These are phyloP conservation scores for Kwoniella botswanensis DNA, from an alignment of 768 basidiomycete species.

Conservation along the genomic window DNA sequence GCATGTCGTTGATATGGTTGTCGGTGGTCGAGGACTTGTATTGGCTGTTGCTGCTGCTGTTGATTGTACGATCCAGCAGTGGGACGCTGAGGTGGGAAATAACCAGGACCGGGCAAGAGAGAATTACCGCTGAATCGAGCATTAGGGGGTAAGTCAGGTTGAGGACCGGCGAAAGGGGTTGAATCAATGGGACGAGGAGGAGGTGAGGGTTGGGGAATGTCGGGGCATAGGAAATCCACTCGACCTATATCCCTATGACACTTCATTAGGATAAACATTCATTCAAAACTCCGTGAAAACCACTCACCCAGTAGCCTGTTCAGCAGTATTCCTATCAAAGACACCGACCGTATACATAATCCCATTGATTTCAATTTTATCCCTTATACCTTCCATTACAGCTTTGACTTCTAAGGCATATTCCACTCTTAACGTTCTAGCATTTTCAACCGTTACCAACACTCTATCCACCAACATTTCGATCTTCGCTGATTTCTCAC, in stretches of 20 bases:
- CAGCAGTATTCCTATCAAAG: conserved; percentile 38
- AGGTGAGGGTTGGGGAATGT: conserved; percentile 7
- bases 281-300: not conserved
- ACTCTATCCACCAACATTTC: conserved; percentile 65
- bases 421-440: conserved; percentile 71
- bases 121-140: conserved; percentile 3
- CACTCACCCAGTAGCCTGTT: conserved; percentile 52
- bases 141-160: conserved; percentile 12
- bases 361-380: conserved; percentile 38
- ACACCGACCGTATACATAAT: conserved; percentile 49
- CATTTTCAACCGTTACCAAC: conserved; percentile 78
- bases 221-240: conserved; percentile 40
- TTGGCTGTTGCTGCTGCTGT: conserved; percentile 9
- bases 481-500: conserved; percentile 74
- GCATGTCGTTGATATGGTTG: conserved; percentile 27
- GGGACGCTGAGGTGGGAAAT: conserved; percentile 10
- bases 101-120: not conserved
- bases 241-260: conserved; percentile 46
- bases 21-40: conserved; percentile 38
- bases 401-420: conserved; percentile 80
- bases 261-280: not conserved
- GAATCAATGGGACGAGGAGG: conserved; percentile 8
- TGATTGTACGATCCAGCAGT: not conserved
- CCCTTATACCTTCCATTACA: conserved; percentile 66
- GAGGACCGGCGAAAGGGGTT: conserved; percentile 5